Percentiles rank a stretch among this genome's conserved stretches.
phyloP scores from a whole-genome alignment of 2,329 filamentous ascomycete genomes.

The Atkinsonella texensis region DNA sequence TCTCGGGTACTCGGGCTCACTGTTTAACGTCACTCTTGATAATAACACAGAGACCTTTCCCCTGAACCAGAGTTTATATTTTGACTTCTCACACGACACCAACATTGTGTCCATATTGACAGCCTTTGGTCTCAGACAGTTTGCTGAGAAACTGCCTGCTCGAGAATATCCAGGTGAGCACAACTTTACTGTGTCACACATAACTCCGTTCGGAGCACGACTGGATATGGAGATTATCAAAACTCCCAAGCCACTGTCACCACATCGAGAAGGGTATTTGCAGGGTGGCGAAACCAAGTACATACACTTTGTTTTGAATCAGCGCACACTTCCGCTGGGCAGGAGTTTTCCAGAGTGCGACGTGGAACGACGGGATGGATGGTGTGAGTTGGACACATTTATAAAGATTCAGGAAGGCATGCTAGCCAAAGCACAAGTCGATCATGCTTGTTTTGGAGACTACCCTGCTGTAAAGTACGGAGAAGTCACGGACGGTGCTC shows the following conservation, averaged over 20 bases:
- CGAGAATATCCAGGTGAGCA: slow-evolving; percentile 43
- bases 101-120: slow-evolving; percentile 60
- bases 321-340: slow-evolving; percentile 59
- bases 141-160: slow-evolving; percentile 45
- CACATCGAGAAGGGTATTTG: slow-evolving; percentile 41
- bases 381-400: slow-evolving; percentile 64
- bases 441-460: slow-evolving; percentile 54
- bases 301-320: slow-evolving; percentile 63
- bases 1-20: slow-evolving; percentile 42
- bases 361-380: slow-evolving; percentile 52
- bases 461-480: slow-evolving; percentile 24
- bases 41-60: slow-evolving; percentile 58
- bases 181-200: slow-evolving; percentile 52
- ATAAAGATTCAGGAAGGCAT: slow-evolving; percentile 48
- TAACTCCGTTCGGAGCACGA: slow-evolving; percentile 61
- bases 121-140: slow-evolving; percentile 62
- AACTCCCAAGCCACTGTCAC: slow-evolving; percentile 49
- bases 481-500: slow-evolving; percentile 26
- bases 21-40: slow-evolving; percentile 60
- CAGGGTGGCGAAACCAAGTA: slow-evolving; percentile 49
- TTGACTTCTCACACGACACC: slow-evolving; percentile 70
- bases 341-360: slow-evolving; percentile 54
- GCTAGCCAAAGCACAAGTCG: slow-evolving; percentile 45
- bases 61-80: slow-evolving; percentile 58
- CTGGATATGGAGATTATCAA: slow-evolving; percentile 65